Base-by-base conservation (phyloP, 2,329 filamentous ascomycete species). In the Pseudogymnoascus sp. region DNA sequence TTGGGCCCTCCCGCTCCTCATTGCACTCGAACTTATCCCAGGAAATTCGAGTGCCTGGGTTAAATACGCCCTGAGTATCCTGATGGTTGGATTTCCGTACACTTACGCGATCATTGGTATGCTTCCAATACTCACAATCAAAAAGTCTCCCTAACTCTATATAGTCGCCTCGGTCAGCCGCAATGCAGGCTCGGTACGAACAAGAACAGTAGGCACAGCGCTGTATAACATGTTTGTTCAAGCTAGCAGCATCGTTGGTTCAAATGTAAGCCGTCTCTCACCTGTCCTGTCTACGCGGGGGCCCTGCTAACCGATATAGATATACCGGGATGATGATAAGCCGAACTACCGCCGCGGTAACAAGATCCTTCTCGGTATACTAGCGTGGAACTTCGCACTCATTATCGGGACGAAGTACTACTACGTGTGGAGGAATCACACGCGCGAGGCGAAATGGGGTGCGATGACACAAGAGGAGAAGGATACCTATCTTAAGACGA, bases 151-250 rank as follows among this genome's bases (percentile, higher is more conserved):
- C 2, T 63, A 60, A 17, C 71, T 77, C 6, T 82, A 81, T 53
- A 77, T 80, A 66, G 79, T 80, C 4, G 77, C 71, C 26, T 81
- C 78, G 77, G 78, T 77, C 67, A 78, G 77, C 2, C 76, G 82
- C 60, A 89, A 88, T 69, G 82, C 84, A 2, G 85, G 86, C 66
- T 78, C 81, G 0, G 84, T 89, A 8, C 78, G 85, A 9, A 84
- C 83, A 4, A 77, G 86, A 6, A 83, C 86, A 1, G 83, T 89
- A 1, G 83, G 83, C 0, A 82, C 84, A 0, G 85, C 83, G 0
- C 74, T 84, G 13, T 88, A 88, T 73, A 88, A 87, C 69, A 81
- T 82, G 78, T 77, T 74, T 28, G 76, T 78, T 2, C 79, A 81
- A 67, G 74, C 76, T 0, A 74, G 75, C n/a, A 74, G 72, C 0